These are phyloP conservation scores for Boletus fagicola DNA, from an alignment of 768 basidiomycete genomes.

Conservation along the genomic window DNA sequence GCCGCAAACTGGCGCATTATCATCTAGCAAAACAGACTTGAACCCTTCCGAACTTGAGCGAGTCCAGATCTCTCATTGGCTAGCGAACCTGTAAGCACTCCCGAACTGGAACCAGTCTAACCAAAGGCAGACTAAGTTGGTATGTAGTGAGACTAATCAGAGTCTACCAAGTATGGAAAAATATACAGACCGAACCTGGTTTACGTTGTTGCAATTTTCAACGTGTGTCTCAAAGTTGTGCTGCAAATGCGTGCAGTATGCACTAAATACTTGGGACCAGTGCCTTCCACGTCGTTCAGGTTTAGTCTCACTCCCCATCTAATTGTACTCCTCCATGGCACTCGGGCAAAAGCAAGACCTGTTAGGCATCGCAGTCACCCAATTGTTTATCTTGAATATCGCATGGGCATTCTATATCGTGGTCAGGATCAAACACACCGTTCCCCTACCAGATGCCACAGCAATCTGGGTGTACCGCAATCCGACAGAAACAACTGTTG, in stretches of 20 bases:
- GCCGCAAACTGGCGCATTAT: too few species aligned
- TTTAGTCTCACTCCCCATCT: too few species aligned
- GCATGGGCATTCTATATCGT: background rate
- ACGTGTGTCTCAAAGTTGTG: background rate
- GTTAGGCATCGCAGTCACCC: background rate
- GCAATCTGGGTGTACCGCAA: background rate
- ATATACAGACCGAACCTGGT: accelerated
- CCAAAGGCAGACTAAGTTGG: too few species aligned
- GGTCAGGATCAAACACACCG: background rate
- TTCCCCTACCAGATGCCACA: background rate
- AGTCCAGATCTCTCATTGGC: too few species aligned
- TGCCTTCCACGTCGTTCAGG: background rate
- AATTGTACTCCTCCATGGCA: background rate
- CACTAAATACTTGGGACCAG: too few species aligned
- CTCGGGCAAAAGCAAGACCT: background rate
- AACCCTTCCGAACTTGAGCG: too few species aligned
- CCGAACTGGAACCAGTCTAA: too few species aligned
- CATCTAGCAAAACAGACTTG: too few species aligned
- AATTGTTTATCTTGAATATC: background rate
- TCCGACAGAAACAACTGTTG: background rate
- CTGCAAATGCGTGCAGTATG: background rate
- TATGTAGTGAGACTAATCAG: too few species aligned
- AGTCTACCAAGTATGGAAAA: too few species aligned
- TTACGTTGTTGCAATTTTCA: background rate
- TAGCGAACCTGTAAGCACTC: too few species aligned